phyloP scores from a whole-genome alignment of 176 grass and related monocot genomes.

The Neostapfia colusana region DNA sequence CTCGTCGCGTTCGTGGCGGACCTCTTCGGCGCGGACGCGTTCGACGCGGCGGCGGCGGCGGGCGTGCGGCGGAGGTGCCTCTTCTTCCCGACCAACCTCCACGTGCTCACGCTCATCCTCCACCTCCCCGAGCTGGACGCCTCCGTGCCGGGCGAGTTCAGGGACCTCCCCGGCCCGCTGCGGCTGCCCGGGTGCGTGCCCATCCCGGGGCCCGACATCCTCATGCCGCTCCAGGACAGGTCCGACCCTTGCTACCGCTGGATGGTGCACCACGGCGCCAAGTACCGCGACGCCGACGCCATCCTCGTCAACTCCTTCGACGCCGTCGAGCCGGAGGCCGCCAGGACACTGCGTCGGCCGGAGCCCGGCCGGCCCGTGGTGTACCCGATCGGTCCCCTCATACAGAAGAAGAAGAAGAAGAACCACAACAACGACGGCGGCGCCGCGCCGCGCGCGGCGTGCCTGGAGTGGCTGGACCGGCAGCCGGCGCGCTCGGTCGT shows the following conservation, averaged over 20 bases:
- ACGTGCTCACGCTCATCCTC: slow-evolving; percentile 55
- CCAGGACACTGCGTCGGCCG: slow-evolving; percentile 17
- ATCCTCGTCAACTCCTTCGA: slow-evolving; percentile 74
- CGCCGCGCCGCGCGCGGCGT: slow-evolving; percentile 8
- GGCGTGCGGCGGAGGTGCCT: slow-evolving; percentile 40
- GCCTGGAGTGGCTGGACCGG: slow-evolving; percentile 58
- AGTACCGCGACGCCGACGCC: slow-evolving; percentile 45
- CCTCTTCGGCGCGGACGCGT: slow-evolving; percentile 55
- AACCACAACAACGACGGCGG: too few species aligned
- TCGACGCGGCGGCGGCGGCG: slow-evolving; percentile 43
- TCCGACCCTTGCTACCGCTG: slow-evolving; percentile 44
- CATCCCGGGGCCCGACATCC: slow-evolving; percentile 51
- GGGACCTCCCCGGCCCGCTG: slow-evolving; percentile 54
- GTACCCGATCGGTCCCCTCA: slow-evolving; percentile 52
- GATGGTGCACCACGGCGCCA: slow-evolving; percentile 54
- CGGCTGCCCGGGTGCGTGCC: slow-evolving; percentile 65
- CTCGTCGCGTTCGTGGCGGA: slow-evolving; percentile 61
- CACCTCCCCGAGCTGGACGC: slow-evolving; percentile 44
- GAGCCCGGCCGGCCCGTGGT: slow-evolving; percentile 15
- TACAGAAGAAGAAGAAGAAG: too few species aligned
- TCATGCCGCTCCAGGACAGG: slow-evolving; percentile 52
- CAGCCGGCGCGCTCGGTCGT: slow-evolving; percentile 49
- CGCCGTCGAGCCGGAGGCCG: slow-evolving; percentile 46
- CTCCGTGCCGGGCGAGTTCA: slow-evolving; percentile 40
- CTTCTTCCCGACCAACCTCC: slow-evolving; percentile 63